Conservation (phyloP, 352 stramenopile species). For the Thraustochytrium striatum region DNA sequence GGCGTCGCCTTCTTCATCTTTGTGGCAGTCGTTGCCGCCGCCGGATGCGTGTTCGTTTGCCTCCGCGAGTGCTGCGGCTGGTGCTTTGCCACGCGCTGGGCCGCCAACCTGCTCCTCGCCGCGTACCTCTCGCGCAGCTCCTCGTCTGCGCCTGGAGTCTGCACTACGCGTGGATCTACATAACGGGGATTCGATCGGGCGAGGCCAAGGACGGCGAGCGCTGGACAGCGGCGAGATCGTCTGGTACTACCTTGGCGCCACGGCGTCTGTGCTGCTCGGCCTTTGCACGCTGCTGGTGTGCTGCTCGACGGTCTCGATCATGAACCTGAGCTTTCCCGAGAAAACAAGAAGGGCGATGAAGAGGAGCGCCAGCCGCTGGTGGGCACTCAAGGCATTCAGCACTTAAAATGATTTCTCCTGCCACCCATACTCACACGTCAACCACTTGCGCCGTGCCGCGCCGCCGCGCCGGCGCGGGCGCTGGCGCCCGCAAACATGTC, state of each 20-base stretch:
- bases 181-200: neutral
- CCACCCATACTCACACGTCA: too few species aligned
- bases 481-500: too few species aligned
- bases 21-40: neutral
- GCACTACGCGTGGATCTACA: neutral
- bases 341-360: too few species aligned
- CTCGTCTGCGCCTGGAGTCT: neutral
- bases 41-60: neutral
- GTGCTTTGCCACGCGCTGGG: neutral
- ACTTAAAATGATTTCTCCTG: too few species aligned
- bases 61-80: neutral
- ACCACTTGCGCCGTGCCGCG: too few species aligned
- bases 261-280: neutral
- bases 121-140: neutral
- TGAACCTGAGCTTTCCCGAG: too few species aligned
- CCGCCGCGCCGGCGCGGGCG: too few species aligned
- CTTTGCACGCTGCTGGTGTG: neutral
- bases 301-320: neutral
- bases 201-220: neutral
- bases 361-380: too few species aligned
- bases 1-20: neutral
- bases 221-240: neutral
- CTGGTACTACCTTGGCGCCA: neutral
- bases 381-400: too few species aligned
- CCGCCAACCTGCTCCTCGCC: neutral